Base-by-base conservation (phyloP, 257 asterid species). In the Paraleonurus japonicus region DNA sequence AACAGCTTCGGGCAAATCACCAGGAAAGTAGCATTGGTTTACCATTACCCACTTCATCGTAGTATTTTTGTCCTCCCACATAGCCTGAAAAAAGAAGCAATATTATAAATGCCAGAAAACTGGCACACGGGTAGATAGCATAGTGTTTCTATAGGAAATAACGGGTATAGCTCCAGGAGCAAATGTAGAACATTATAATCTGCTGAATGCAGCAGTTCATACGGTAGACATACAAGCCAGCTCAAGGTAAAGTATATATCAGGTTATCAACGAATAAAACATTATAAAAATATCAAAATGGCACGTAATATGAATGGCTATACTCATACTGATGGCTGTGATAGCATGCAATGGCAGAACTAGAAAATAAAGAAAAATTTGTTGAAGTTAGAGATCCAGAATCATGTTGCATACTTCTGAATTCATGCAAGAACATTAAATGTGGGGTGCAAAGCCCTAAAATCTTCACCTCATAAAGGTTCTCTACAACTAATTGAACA, bases 1-100 rank as follows among this genome's bases (percentile, higher is more conserved):
- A 71, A 92, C 94, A 73, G 94, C 79, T 82, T 81, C 91, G 45
- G 99, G 99, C 82, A 95, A 90, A 80, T 95, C 99, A 64, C 85
- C 79, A 54, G 99, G 92, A 76, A 90, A 92, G 85, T 92, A 95
- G 80, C 96, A 95, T 71, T 77, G 88, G 77, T 80, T 92, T 61
- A 87, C 91, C 61, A 81, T 76, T 55, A 87, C 84, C 96, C 95
- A 95, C 80, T 90, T 95, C 22, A 69, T 61, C 61, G 82, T 76
- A 65, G 82, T 83, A 51, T 67, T 79, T 45, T 75, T 82, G 79
- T 95, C 99, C 87, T 92, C 97, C 98, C 98, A 95, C 93, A 95
- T 87, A 58, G 86, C 86, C 99, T 92, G 89, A 78, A 71, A 10
- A 57, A 57, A 59, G 62, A 79, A 79, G 39, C 73, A 80, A 68